Conservation (phyloP, 768 basidiomycete species). For the Leccinum uliginosum region DNA sequence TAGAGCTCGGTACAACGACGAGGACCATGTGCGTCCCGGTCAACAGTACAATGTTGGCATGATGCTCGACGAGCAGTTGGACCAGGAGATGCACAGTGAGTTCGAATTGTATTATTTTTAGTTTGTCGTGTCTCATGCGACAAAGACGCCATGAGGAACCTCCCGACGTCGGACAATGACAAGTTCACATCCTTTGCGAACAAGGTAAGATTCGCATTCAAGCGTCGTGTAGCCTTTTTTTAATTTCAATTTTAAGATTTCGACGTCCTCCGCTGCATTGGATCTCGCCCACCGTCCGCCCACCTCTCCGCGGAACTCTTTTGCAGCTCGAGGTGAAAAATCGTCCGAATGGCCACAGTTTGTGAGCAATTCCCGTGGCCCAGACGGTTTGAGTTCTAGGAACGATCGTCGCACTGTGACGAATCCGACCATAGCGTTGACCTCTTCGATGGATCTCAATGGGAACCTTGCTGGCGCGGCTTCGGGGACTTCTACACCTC, state of each 20-base stretch:
- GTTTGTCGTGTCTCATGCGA: slow-evolving; percentile 16
- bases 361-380: slow-evolving; percentile 54
- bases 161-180: slow-evolving; percentile 87
- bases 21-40: slow-evolving; percentile 56
- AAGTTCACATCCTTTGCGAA: slow-evolving; percentile 65
- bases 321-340: slow-evolving; percentile 58
- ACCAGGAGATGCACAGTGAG: slow-evolving; percentile 92
- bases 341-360: slow-evolving; percentile 96
- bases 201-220: slow-evolving; percentile 46
- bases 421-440: slow-evolving; percentile 65
- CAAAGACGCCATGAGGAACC: slow-evolving; percentile 81
- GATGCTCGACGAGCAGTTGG: slow-evolving; percentile 91
- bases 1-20: slow-evolving; percentile 52
- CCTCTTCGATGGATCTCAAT: slow-evolving; percentile 50
- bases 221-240: slow-evolving; percentile 5
- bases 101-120: slow-evolving; percentile 13
- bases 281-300: slow-evolving; percentile 90
- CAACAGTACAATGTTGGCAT: slow-evolving; percentile 77
- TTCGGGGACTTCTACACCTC: slow-evolving; percentile 62
- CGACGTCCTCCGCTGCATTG: slow-evolving; percentile 86
- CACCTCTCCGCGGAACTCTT: slow-evolving; percentile 64
- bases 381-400: slow-evolving; percentile 53
- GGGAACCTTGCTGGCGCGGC: slow-evolving; percentile 42
- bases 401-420: slow-evolving; percentile 69
- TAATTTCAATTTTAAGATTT: slow-evolving; percentile 44